Evolutionary conservation across 192 early-diverging fungal genomes (phyloP), one percentile per base, ranked within the genome.

Genomic region (Umbelopsis ramanniana): DNA sequence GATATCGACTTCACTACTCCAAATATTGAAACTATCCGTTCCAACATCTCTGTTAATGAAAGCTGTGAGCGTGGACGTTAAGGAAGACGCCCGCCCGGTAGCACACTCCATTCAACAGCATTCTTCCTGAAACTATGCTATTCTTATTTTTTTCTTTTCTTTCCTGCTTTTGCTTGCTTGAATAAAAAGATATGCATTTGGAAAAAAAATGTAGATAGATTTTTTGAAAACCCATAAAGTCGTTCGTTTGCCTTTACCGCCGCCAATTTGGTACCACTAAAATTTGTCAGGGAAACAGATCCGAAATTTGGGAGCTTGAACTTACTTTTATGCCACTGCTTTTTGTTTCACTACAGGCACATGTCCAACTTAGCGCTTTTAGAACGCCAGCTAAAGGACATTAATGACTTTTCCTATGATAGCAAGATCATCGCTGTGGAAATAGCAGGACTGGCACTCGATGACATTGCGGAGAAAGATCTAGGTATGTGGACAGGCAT

Each of bases 391-490:
- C 23, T 73, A 52, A 67, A 73, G 5, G 72, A 73, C 14, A 60
- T 73, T 22, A 73, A 73, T 43, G 72, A 40, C 2, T 67, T 46
- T 38, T 43, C 47, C 29, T 43, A 52, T 21, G 72, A 74, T 54
- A 43, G 11, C 22, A 68, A 57, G 38, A 14, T 68, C 14, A 46
- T 78, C 3, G 57, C 72, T 26, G 68, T 33, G 10, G 76, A 69
- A 22, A 78, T 78, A 37, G 72, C 76, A 4, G 52, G 52, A 6
- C 47, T 67, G 0, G 72, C 53, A 35, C 21, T 74, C 19, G 26
- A 72, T 26, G 76, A 78, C 19, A 55, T 78, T 17, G n/a, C 68
- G 45, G 72, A 70, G 1, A 63, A 74, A 22, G 76, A 78, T 46
- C 69, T 53, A 37, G 76, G 76, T 55, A 78, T 70, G 57, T 54